Percentiles rank a stretch among this genome's conserved stretches.
Evolutionary conservation across 768 basidiomycete genomes (phyloP).

Genomic region (Lentinula aciculospora): DNA sequence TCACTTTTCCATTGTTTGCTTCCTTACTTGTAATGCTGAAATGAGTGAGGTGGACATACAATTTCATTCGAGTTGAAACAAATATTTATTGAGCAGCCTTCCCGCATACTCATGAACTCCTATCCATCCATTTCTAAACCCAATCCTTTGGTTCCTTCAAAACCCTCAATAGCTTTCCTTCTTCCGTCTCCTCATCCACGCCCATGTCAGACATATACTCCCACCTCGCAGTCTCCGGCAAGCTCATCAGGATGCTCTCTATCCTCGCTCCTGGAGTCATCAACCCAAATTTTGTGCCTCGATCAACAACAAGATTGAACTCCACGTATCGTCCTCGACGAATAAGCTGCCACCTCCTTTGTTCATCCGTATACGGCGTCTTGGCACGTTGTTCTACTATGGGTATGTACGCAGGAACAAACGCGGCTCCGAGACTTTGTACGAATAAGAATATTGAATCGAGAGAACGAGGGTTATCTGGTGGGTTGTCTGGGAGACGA

Average conservation of each 20-base stretch:
- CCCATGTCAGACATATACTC: constrained; percentile 84
- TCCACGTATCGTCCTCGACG: constrained; percentile 93
- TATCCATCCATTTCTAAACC: constrained; percentile 28
- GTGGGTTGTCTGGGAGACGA: constrained; percentile 40
- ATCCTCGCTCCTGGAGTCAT: constrained; percentile 82
- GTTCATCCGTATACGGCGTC: constrained; percentile 53
- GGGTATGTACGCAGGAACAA: constrained; percentile 87
- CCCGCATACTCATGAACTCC: neutral
- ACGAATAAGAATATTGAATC: constrained; percentile 78
- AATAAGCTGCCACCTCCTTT: constrained; percentile 90
- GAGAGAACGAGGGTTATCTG: constrained; percentile 44
- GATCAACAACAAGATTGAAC: constrained; percentile 84
- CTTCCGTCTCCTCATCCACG: constrained; percentile 52
- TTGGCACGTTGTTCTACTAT: constrained; percentile 59
- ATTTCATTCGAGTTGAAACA: too few species aligned
- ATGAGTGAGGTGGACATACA: too few species aligned
- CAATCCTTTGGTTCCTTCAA: constrained; percentile 62
- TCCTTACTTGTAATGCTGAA: too few species aligned
- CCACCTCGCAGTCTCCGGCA: constrained; percentile 86
- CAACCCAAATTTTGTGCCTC: constrained; percentile 85
- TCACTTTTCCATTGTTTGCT: too few species aligned
- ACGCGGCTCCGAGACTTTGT: constrained; percentile 66
- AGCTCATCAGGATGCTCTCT: constrained; percentile 87
- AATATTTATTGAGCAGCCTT: neutral
- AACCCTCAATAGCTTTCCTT: constrained; percentile 57